phyloP scores from a whole-genome alignment of 371 early-diverging fungal genomes.

The Enteropsectra breve region DNA sequence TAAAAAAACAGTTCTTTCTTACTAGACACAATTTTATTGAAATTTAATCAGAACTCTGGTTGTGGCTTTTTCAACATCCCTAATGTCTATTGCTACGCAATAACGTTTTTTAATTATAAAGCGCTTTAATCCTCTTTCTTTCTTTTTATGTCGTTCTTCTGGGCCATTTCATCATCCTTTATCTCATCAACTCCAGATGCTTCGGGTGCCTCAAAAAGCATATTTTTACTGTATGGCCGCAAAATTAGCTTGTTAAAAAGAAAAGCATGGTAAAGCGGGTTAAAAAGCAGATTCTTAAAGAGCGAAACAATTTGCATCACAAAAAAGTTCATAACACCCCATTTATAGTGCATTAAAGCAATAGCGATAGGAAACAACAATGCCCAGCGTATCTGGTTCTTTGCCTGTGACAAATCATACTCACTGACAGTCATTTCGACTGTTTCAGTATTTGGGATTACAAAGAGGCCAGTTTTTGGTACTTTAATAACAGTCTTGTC shows the following conservation, averaged over 20 bases:
- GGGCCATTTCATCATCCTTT: background rate
- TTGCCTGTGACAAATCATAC: slow-evolving; percentile 53
- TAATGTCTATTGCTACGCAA: too few species aligned
- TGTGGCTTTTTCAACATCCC: too few species aligned
- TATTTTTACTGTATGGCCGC: slow-evolving; percentile 59
- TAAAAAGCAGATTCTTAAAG: slow-evolving; percentile 55
- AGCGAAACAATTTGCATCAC: slow-evolving; percentile 47
- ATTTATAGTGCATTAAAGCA: slow-evolving; percentile 51
- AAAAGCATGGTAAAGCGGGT: slow-evolving; percentile 54
- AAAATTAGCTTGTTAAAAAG: slow-evolving; percentile 48
- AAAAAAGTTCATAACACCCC: slow-evolving; percentile 47
- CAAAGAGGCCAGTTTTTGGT: slow-evolving; percentile 31
- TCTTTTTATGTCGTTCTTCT: slow-evolving; percentile 24
- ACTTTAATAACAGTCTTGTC: slow-evolving; percentile 49
- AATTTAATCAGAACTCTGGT: too few species aligned
- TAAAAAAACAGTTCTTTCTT: too few species aligned
- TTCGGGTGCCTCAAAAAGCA: slow-evolving; percentile 42
- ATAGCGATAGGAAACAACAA: slow-evolving; percentile 36
- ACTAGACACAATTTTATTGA: too few species aligned
- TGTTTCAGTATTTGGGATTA: slow-evolving; percentile 40
- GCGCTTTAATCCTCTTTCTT: slow-evolving; percentile 46
- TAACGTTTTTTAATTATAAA: too few species aligned
- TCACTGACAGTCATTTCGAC: slow-evolving; percentile 56
- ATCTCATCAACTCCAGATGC: too few species aligned
- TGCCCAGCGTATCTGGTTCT: slow-evolving; percentile 26